Evolutionary conservation across 2,329 filamentous ascomycete species (phyloP), one percentile per base, ranked within the genome.

Genomic region (Phaeosphaeria sp.): DNA sequence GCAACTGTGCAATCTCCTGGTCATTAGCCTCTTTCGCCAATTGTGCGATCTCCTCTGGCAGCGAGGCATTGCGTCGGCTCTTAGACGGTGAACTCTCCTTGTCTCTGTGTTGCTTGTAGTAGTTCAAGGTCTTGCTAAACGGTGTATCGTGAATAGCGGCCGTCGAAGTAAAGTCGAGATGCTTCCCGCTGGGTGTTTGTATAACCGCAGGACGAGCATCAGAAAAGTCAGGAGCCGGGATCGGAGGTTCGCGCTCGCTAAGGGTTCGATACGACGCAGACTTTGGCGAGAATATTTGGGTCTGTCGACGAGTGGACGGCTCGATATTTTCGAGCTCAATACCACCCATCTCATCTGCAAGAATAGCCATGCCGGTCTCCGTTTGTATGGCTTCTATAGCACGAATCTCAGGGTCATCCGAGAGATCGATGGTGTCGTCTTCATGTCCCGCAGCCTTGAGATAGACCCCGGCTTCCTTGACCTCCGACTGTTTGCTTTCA

Each of bases 21-120:
- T 63, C 56, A 21, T 51, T 53, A 0, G 57, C 57, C 9, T 64
- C 61, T 20, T 51, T 55, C 1, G 57, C 56, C 5, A 70, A 24
- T 22, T 70, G 55, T 2, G 57, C 55, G 40, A 70, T 63, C 39
- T 70, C 65, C 36, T 68, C 52, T 0, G 66, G 64, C 20, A 69
- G 48, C 7, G 58, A 67, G 3, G 66, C 59, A 42, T 71, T 66
- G n/a, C 67, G 63, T 18, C 62, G 61, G 13, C 43, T 43, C 47
- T 64, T 70, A 2, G 48, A 55, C 2, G 56, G 58, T 11, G 62
- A 59, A 24, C 57, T 64, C 18, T 67, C 56, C 2, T 57, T 56
- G 18, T 27, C 54, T 39, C 63, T 59, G 48, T 53, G 49, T n/a
- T 59, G 50, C 46, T 64, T 65, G 51, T 68, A 69, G 51, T 63